Evolutionary conservation across 2,329 filamentous ascomycete genomes (phyloP).

Genomic region (Fusarium penzigii): DNA sequence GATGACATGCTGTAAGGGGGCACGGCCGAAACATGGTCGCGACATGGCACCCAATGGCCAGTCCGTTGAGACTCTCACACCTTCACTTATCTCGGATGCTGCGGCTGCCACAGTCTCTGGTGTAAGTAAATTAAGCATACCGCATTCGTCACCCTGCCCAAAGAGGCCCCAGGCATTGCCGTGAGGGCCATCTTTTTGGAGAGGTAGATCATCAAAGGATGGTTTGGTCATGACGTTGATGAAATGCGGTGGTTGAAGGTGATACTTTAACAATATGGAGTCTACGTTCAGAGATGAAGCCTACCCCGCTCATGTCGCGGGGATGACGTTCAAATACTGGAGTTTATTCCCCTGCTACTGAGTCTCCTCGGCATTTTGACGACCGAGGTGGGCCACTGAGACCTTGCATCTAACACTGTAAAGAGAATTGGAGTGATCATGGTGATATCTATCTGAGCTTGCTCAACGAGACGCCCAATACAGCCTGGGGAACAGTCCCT

Average conservation of each 20-base stretch:
- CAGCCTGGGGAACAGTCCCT: too few species aligned
- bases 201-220: slow-evolving; percentile 48
- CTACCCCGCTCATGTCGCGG: background rate
- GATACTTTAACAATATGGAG: too few species aligned
- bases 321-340: too few species aligned
- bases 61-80: slow-evolving; percentile 35
- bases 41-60: slow-evolving; percentile 36
- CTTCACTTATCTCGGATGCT: slow-evolving; percentile 32
- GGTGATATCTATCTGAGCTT: too few species aligned
- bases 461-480: too few species aligned
- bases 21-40: slow-evolving; percentile 36
- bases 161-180: slow-evolving; percentile 60
- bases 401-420: too few species aligned
- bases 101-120: slow-evolving; percentile 25
- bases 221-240: slow-evolving; percentile 12
- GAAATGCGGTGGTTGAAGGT: background rate
- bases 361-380: too few species aligned
- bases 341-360: too few species aligned
- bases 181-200: slow-evolving; percentile 49
- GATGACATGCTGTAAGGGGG: slow-evolving; percentile 30
- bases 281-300: too few species aligned
- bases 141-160: slow-evolving; percentile 51
- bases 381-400: too few species aligned
- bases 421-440: too few species aligned
- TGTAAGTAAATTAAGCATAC: slow-evolving; percentile 57